Evolutionary conservation across 257 asterid genomes (phyloP).

Genomic region (Jaltomata sinuosa): DNA sequence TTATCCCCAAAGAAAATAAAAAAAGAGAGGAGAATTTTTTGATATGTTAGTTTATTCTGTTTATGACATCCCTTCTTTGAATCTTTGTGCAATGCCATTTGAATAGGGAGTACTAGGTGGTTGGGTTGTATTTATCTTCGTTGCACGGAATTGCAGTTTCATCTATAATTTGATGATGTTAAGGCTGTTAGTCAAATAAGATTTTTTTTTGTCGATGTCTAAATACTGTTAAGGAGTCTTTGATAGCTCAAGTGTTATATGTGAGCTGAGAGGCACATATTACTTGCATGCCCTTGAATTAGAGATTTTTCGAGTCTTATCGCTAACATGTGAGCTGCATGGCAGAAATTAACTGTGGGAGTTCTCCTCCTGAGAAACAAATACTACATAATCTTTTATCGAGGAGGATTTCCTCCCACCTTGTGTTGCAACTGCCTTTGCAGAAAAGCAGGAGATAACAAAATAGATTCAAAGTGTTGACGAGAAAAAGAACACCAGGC

Average conservation of each 20-base stretch:
- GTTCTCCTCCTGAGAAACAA: constrained; percentile 82
- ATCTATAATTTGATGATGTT: neutral
- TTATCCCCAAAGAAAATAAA: neutral
- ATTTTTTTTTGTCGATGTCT: neutral
- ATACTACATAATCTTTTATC: constrained; percentile 77
- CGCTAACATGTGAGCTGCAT: neutral
- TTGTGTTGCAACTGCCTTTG: constrained; percentile 63
- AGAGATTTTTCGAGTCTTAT: neutral
- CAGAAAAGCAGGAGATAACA: constrained; percentile 78
- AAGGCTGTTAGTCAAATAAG: neutral
- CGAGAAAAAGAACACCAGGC: constrained; percentile 42
- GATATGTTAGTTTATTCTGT: neutral
- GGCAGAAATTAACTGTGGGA: constrained; percentile 78
- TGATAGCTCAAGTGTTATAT: too few species aligned
- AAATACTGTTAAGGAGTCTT: neutral
- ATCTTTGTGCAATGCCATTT: neutral
- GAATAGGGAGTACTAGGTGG: neutral
- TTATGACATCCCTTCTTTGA: neutral
- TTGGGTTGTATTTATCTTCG: neutral
- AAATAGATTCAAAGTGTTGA: constrained; percentile 80
- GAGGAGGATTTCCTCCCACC: constrained; percentile 93
- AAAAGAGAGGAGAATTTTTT: neutral
- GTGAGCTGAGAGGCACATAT: too few species aligned
- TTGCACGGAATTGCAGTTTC: neutral
- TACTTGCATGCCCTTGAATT: neutral